Evolutionary conservation across 2,329 filamentous ascomycete species (phyloP).

Genomic region (Apiospora pterosperma): DNA sequence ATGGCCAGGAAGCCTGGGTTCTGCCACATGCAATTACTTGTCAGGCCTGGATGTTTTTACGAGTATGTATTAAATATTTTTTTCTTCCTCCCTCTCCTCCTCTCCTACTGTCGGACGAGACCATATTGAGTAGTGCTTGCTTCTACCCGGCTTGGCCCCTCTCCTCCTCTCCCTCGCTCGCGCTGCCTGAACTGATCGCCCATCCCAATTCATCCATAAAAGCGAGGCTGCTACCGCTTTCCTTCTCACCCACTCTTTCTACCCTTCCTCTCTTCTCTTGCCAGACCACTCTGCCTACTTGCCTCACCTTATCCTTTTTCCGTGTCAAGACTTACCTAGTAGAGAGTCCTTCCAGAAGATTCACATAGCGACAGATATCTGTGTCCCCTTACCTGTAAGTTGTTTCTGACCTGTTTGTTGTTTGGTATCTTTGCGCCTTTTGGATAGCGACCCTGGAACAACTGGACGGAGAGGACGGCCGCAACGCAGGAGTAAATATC

Average conservation of each 20-base stretch:
- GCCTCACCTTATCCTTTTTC: slow-evolving; percentile 15
- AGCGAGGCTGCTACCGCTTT: slow-evolving; percentile 27
- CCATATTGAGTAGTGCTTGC: slow-evolving; percentile 4
- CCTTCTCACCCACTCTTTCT: slow-evolving; percentile 23
- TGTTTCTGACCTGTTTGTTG: not conserved
- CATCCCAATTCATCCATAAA: slow-evolving; percentile 27
- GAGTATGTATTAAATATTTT: slow-evolving; percentile 8
- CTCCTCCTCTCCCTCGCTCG: slow-evolving; percentile 5
- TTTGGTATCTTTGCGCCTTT: not conserved
- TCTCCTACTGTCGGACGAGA: slow-evolving; percentile 7
- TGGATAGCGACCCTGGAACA: not conserved
- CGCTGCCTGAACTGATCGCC: not conserved
- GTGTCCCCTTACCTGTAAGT: slow-evolving; percentile 2
- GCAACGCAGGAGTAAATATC: not conserved
- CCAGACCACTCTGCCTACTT: slow-evolving; percentile 23
- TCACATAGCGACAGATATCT: slow-evolving; percentile 5
- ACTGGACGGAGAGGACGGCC: not conserved
- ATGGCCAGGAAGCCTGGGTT: slow-evolving; percentile 7
- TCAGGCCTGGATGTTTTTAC: slow-evolving; percentile 1
- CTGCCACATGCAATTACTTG: slow-evolving; percentile 10
- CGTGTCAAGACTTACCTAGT: slow-evolving; percentile 11
- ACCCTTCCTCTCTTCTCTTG: slow-evolving; percentile 27
- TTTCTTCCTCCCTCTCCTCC: slow-evolving; percentile 5
- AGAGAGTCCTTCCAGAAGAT: slow-evolving; percentile 4
- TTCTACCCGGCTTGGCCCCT: slow-evolving; percentile 19